Conservation (phyloP, 805 yeast genomes). For the Ogataea paraovalis region DNA sequence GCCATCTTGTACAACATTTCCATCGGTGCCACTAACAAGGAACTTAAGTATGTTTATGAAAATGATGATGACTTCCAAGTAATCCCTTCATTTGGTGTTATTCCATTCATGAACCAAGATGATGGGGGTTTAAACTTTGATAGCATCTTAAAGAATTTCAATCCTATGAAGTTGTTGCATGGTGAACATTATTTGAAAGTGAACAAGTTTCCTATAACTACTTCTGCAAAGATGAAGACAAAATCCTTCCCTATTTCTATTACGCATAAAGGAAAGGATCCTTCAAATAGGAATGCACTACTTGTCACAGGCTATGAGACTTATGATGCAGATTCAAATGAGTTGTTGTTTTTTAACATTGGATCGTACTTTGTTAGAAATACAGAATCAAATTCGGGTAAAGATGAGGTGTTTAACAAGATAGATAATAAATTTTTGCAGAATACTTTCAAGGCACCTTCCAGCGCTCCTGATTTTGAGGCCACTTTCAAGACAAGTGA, state of each 20-base stretch:
- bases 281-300: conserved; percentile 57
- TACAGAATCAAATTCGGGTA: conserved; percentile 54
- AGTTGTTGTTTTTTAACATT: conserved; percentile 71
- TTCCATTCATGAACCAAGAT: conserved; percentile 71
- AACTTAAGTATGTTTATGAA: conserved; percentile 78
- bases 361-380: conserved; percentile 83
- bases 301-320: conserved; percentile 73
- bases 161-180: conserved; percentile 84
- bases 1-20: conserved; percentile 84
- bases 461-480: conserved; percentile 62
- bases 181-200: conserved; percentile 92
- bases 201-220: conserved; percentile 73
- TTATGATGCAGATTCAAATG: conserved; percentile 63
- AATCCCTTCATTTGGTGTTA: conserved; percentile 85
- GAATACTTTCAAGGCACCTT: conserved; percentile 49
- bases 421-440: conserved; percentile 56
- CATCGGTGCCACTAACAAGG: conserved; percentile 76
- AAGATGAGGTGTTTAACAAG: conserved; percentile 39
- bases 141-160: conserved; percentile 70
- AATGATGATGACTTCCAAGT: conserved; percentile 73
- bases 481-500: conserved; percentile 51
- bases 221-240: conserved; percentile 60
- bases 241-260: conserved; percentile 66
- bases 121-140: conserved; percentile 55
- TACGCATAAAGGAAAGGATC: conserved; percentile 61